Percentiles rank a stretch among this genome's conserved stretches.
These are phyloP conservation scores for Yamagishiella unicocca DNA, from an alignment of 139 green algal species.

Conservation along the genomic window DNA sequence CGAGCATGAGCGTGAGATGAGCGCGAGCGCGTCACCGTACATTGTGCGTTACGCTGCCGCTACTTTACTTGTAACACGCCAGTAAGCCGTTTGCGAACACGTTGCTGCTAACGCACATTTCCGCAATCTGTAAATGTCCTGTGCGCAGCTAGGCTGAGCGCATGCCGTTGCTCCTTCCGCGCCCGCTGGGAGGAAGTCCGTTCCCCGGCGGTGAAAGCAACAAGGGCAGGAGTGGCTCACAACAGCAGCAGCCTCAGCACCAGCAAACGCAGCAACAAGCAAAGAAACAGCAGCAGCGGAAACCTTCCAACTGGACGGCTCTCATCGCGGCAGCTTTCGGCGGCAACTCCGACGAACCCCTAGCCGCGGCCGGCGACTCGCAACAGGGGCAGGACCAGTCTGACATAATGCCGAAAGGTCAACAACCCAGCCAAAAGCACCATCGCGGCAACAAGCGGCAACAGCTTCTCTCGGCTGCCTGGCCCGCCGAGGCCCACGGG, in stretches of 20 bases:
- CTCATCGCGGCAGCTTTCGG: not conserved
- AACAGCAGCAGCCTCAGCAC: not conserved
- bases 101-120: not conserved
- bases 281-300: not conserved
- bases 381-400: not conserved
- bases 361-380: too few species aligned
- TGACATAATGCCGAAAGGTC: not conserved
- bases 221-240: not conserved
- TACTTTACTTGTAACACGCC: too few species aligned
- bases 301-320: not conserved
- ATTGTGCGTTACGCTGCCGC: too few species aligned
- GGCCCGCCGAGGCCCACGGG: not conserved
- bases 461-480: not conserved
- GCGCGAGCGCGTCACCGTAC: too few species aligned
- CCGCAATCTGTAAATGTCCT: not conserved
- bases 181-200: slow-evolving; percentile 9
- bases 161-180: slow-evolving; percentile 7
- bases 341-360: too few species aligned
- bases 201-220: not conserved
- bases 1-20: too few species aligned
- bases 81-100: too few species aligned
- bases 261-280: not conserved
- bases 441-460: not conserved
- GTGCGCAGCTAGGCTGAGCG: not conserved
- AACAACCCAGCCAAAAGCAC: not conserved